Base-by-base conservation (phyloP, 495 filamentous ascomycete genomes). In the Penicillium manginii region DNA sequence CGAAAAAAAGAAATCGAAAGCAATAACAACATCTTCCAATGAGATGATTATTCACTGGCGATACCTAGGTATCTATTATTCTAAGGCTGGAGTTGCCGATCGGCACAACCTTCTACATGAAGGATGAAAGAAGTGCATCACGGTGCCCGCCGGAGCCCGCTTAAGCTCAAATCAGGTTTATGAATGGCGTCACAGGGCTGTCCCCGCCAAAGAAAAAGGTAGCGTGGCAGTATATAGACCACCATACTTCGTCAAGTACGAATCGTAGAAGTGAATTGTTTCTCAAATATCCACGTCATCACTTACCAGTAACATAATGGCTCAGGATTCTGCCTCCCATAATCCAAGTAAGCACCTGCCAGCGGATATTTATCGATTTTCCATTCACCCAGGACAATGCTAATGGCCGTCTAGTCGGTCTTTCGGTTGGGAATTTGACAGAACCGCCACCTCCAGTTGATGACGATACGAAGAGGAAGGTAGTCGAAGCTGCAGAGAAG, bases 381-480 rank as follows among this genome's bases (percentile, higher is more conserved):
- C 2, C 35, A n/a, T 2, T 4, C 15, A 14, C 0, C 12, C 35
- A 39, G 4, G 11, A n/a, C 2, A 9, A 39, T 39, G 15, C 35
- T 39, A 39, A 39, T 14, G 7, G 12, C 21, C 46, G 14, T 21
- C 18, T 37, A 52, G 50, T 52, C 18, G 50, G 50, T 52, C 23
- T 52, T 39, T 52, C 50, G 26, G 29, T 52, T 52, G 50, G 50
- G 18, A 52, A 52, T 12, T 11, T 52, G 32, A 52, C 50, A 15
- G 50, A 52, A 3, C 50, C 50, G 18, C 50, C 50, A 52, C 50
- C 50, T 23, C 50, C 50, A 17, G 50, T 52, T 37, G 50, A 52
- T 52, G 50, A 35, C 1, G 50, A 52, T 52, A 52, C 50, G 50
- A 52, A 52, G 29, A 19, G 2, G 11, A 52, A 52, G 17, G 33